Percentiles rank a stretch among this genome's conserved stretches.
phyloP scores from a whole-genome alignment of 1,139 yeast species.

The Pichia terricola region DNA sequence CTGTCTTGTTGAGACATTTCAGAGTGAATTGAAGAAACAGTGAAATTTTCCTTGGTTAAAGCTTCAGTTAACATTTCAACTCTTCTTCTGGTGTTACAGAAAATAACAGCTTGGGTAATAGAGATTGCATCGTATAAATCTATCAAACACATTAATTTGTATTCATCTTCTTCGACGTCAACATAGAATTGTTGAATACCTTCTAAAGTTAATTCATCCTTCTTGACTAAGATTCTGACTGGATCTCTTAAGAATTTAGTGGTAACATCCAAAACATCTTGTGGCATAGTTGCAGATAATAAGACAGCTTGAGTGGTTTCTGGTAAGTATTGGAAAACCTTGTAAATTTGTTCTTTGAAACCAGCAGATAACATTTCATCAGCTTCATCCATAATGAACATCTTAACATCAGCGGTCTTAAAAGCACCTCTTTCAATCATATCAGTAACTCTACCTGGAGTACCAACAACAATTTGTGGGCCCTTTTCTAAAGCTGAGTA shows the following conservation, averaged over 20 bases:
- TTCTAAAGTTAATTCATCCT: constrained; percentile 96
- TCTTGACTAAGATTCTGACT: constrained; percentile 92
- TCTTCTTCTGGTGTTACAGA: constrained; percentile 98
- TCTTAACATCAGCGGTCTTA: constrained; percentile 82
- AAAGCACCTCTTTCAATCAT: constrained; percentile 93
- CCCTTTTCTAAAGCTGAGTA: constrained; percentile 86
- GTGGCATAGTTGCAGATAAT: constrained; percentile 96
- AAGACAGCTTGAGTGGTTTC: constrained; percentile 93
- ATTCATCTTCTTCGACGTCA: constrained; percentile 87
- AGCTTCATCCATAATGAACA: constrained; percentile 98
- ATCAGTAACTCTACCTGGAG: constrained; percentile 98
- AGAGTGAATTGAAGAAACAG: constrained; percentile 96
- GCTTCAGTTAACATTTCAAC: constrained; percentile 89
- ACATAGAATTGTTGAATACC: constrained; percentile 97
- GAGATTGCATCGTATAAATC: constrained; percentile 97
- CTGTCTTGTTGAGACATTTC: constrained; percentile 96
- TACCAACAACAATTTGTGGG: constrained; percentile 95
- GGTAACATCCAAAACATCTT: constrained; percentile 93
- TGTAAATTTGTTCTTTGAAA: constrained; percentile 96
- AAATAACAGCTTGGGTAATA: constrained; percentile 97
- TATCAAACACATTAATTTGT: constrained; percentile 91
- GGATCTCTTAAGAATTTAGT: constrained; percentile 97
- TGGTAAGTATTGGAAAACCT: constrained; percentile 90
- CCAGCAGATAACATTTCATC: constrained; percentile 97
- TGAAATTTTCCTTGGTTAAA: constrained; percentile 79